Evolutionary conservation across 495 filamentous ascomycete species (phyloP), one percentile per base, ranked within the genome.

Genomic region (Daldinia bambusicola): DNA sequence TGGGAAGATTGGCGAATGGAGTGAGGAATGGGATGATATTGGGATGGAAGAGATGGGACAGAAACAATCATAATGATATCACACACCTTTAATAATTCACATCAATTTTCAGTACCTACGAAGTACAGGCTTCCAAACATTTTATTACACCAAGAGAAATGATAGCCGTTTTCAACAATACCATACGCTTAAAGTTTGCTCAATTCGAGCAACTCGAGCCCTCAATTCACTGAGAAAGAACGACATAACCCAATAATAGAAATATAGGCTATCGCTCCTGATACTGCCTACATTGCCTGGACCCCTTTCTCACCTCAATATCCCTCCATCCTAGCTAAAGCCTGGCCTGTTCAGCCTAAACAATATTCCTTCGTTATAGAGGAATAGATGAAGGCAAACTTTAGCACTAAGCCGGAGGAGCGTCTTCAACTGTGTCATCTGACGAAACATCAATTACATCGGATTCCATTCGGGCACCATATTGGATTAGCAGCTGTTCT

Each of bases 41-140:
- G 87, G 78, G 5, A 89, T 87, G 76, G 81, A 91, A 66, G 92
- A 93, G 79, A 85, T 90, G 82, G 91, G 88, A 32, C 89, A 91
- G 77, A 88, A 88, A 78, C 79, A 84, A 72, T 83, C 79, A 43
- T 86, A 69, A 83, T 52, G 14, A 61, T 22, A 61, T 22, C 14
- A 51, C 14, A 55, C 51, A 58, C 31, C 20, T 43, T n/a, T 58
- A 50, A 61, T 41, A 69, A 66, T 64, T 62, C 53, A 56, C 20
- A 40, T 51, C 37, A 63, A 13, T 66, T 50, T 41, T 62, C 20
- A 62, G 30, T 59, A 65, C 52, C 53, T 41, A 56, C 26, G 1
- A 26, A 26, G 26, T 26, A 26, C 56, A 38, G 3, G 18, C n/a
- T 16, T 32, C 14, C 40, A 41, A 57, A 43, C 9, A 18, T 41